Percentiles rank a stretch among this genome's conserved stretches.
These are phyloP conservation scores for Tolypocladium album DNA, from an alignment of 2,329 filamentous ascomycete species.

Conservation along the genomic window DNA sequence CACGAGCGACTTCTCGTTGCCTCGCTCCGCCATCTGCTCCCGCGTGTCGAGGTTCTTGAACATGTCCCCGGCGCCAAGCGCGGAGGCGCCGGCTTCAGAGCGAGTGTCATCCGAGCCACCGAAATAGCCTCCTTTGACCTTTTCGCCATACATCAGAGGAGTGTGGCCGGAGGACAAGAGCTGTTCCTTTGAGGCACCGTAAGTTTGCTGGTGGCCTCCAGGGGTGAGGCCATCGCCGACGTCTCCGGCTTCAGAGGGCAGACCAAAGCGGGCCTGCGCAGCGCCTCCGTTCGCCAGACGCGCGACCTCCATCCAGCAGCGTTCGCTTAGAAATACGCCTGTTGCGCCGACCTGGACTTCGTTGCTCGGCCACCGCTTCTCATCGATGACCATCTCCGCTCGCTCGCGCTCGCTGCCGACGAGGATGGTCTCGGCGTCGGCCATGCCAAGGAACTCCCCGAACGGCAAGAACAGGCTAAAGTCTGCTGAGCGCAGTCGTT, in stretches of 20 bases:
- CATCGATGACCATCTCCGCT: slow-evolving; percentile 80
- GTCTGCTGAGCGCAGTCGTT: slow-evolving; percentile 82
- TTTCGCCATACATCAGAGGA: slow-evolving; percentile 60
- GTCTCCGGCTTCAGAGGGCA: slow-evolving; percentile 46
- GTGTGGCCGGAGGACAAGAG: slow-evolving; percentile 41
- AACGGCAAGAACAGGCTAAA: slow-evolving; percentile 95
- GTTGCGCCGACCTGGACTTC: slow-evolving; percentile 87
- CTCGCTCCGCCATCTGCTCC: slow-evolving; percentile 90
- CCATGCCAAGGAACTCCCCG: slow-evolving; percentile 83
- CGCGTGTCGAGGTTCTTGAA: slow-evolving; percentile 93
- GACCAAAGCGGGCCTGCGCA: slow-evolving; percentile 27
- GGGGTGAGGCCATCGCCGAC: slow-evolving; percentile 50
- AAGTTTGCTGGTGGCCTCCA: slow-evolving; percentile 44
- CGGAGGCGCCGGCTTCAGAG: slow-evolving; percentile 87
- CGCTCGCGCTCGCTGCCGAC: slow-evolving; percentile 91
- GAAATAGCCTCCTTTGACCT: slow-evolving; percentile 72
- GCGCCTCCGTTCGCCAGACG: slow-evolving; percentile 56
- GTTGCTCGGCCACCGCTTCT: slow-evolving; percentile 84
- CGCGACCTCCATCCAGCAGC: slow-evolving; percentile 87
- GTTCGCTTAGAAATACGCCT: slow-evolving; percentile 89
- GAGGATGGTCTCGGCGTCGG: slow-evolving; percentile 72
- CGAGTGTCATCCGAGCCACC: slow-evolving; percentile 68
- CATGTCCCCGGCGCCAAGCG: slow-evolving; percentile 88
- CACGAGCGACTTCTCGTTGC: slow-evolving; percentile 79
- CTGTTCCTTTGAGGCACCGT: slow-evolving; percentile 52